Evolutionary conservation across 108 stramenopile genomes (phyloP).

Genomic region (Halocafeteria seosinensis): DNA sequence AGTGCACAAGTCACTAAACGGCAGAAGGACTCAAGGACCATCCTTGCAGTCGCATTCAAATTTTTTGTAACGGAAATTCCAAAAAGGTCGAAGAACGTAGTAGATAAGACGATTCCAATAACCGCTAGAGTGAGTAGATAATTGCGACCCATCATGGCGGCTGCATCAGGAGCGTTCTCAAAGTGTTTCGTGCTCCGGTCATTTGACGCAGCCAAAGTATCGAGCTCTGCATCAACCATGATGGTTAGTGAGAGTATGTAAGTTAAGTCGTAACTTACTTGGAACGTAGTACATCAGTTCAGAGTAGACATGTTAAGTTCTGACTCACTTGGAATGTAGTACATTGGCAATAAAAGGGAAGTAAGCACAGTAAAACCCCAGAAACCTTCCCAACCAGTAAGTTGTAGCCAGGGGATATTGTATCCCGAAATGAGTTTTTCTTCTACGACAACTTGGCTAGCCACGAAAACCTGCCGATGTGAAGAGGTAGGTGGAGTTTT

Average conservation of each 20-base stretch:
- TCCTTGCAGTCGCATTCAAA: neutral
- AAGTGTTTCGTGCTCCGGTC: neutral
- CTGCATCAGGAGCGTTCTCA: neutral
- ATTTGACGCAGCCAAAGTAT: too few relatives aligned
- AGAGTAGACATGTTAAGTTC: too few relatives aligned
- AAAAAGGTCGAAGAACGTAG: neutral
- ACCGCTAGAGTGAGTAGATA: neutral
- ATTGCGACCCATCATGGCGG: neutral
- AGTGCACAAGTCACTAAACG: neutral
- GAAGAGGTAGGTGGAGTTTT: too few relatives aligned
- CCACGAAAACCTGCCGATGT: slow-evolving; percentile 2
- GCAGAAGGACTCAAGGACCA: neutral
- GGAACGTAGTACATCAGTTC: slow-evolving; percentile 4
- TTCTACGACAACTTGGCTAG: neutral
- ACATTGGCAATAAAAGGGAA: neutral
- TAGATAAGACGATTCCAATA: neutral
- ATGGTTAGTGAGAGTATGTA: too few relatives aligned
- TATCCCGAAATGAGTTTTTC: neutral
- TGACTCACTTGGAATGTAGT: neutral
- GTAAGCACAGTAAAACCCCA: neutral
- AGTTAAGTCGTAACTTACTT: too few relatives aligned
- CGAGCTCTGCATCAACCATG: too few relatives aligned
- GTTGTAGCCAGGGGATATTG: slow-evolving; percentile 1
- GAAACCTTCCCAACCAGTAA: neutral
- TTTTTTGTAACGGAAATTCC: neutral